Percentiles rank a stretch among this genome's conserved stretches.
These are phyloP conservation scores for Ophiognomonia clavigignenti-juglandacearum DNA, from an alignment of 2,329 filamentous ascomycete species.

Conservation along the genomic window DNA sequence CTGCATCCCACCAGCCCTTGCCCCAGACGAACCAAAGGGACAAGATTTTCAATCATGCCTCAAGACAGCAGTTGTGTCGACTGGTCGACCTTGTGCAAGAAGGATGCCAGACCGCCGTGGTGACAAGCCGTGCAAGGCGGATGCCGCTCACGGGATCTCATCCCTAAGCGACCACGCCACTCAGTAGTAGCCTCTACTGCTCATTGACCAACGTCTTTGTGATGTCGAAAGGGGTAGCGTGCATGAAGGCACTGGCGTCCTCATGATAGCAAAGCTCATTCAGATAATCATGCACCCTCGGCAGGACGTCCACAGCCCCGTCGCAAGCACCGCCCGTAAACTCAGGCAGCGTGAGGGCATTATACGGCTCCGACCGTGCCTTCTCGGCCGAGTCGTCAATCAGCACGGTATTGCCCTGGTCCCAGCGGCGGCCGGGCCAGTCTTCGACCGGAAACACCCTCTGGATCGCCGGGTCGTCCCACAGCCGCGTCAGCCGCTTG, in stretches of 20 bases:
- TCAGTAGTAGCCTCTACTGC: no score
- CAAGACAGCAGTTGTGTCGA: no score
- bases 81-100: no score
- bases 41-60: no score
- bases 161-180: no score
- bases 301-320: constrained; percentile 42
- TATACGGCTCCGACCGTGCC: constrained; percentile 75
- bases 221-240: constrained; percentile 47
- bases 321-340: constrained; percentile 55
- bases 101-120: no score
- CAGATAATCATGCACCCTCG: constrained; percentile 58
- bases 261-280: constrained; percentile 47
- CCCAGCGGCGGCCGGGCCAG: constrained; percentile 47
- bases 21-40: no score
- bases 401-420: constrained; percentile 81
- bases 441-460: constrained; percentile 40
- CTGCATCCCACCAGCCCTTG: no score
- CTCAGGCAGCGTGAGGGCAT: constrained; percentile 76
- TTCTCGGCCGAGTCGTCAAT: constrained; percentile 84
- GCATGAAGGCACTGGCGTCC: constrained; percentile 61
- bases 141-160: no score
- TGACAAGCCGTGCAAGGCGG: no score
- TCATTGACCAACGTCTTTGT: constrained; percentile 23
- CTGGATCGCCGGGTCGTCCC: constrained; percentile 48
- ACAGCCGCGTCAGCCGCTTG: constrained; percentile 74